Base-by-base conservation (phyloP, 108 stramenopile species). In the Stephanodiscus minutulus region DNA sequence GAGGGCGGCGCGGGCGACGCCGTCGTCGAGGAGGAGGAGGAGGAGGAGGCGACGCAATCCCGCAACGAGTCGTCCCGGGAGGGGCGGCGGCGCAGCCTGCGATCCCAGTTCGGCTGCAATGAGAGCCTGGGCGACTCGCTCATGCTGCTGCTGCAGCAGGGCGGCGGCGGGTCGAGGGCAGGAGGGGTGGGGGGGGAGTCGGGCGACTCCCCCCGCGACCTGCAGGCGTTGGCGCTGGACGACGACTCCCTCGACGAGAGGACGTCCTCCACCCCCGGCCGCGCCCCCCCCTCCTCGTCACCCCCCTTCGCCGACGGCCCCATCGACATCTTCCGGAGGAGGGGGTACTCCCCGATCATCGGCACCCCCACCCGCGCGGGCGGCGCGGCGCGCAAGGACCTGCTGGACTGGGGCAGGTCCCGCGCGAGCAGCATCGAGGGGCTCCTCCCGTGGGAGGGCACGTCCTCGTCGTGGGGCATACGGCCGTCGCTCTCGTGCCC, bases 401-500 rank as follows among this genome's bases (percentile, higher is more conserved):
- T 18, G 33, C 57, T 31, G 33, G 17, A 36, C 35, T 37, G 24
- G 21, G 13, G 54, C 24, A 1, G 27, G 12, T 55, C 27, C 12
- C 15, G 7, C 54, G 54, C 1, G 12, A 0, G 1, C 25, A 24
- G 1, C 54, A 28, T 0, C 54, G 20, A 28, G 15, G 28, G 41
- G 39, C 3, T 39, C 7, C 39, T 43, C 1, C 61, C 1, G 20
- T 3, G 60, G 25, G 25, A 20, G 24, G 54, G 22, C 20, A 13
- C 27, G 7, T 17, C 44, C 2, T 39, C 33, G 20, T 27, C 46
- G 21, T 41, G 64, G 31, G 17, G 46, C 20, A 74, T 74, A 52
- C 73, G 73, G 28, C 58, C 64, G 20, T 74, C 65, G 5, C 58
- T 74, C 15, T 74, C 73, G 20, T 74, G 73, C 21, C 73, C 73